Evolutionary conservation across 441 rosid species (phyloP).

Genomic region (Viola pubescens): DNA sequence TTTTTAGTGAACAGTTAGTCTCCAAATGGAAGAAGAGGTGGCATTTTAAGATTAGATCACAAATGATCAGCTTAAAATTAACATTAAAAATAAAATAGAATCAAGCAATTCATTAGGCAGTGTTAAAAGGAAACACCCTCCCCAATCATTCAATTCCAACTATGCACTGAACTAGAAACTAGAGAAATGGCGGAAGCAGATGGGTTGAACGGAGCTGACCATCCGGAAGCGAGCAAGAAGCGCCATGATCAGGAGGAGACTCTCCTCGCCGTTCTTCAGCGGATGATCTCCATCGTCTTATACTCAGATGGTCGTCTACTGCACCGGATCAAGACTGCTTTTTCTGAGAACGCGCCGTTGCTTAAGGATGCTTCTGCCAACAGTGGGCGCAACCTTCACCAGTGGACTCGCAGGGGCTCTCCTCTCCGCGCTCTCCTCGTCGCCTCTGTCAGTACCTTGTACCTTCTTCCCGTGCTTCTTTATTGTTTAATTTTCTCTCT

Average conservation of each 20-base stretch:
- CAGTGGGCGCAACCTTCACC: conserved; percentile 38
- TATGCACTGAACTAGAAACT: not conserved
- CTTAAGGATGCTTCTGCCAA: conserved; percentile 47
- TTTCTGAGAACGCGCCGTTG: conserved; percentile 42
- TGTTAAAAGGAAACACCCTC: not conserved
- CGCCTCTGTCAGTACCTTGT: conserved; percentile 46
- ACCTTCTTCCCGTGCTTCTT: not conserved
- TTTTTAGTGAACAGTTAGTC: too few relatives aligned
- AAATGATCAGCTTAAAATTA: not conserved
- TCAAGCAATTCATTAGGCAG: not conserved
- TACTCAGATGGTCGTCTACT: conserved; percentile 42
- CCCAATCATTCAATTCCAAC: not conserved
- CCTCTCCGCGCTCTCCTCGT: conserved; percentile 76
- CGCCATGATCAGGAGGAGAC: conserved; percentile 19
- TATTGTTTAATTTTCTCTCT: not conserved
- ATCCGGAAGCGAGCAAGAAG: conserved; percentile 4
- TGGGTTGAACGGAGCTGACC: conserved; percentile 26
- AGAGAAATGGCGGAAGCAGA: conserved; percentile 15
- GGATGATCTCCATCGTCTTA: conserved; percentile 38
- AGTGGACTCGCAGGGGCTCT: conserved; percentile 75
- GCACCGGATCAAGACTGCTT: conserved; percentile 40
- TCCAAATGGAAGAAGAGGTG: not conserved
- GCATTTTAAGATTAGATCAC: not conserved
- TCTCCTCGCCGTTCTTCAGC: conserved; percentile 36
- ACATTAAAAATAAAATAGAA: not conserved